A percentile compares a stretch with the other conserved stretches of the same genome.
Evolutionary conservation across 306 rosid genomes (phyloP).

Genomic region (Vigna radiata): DNA sequence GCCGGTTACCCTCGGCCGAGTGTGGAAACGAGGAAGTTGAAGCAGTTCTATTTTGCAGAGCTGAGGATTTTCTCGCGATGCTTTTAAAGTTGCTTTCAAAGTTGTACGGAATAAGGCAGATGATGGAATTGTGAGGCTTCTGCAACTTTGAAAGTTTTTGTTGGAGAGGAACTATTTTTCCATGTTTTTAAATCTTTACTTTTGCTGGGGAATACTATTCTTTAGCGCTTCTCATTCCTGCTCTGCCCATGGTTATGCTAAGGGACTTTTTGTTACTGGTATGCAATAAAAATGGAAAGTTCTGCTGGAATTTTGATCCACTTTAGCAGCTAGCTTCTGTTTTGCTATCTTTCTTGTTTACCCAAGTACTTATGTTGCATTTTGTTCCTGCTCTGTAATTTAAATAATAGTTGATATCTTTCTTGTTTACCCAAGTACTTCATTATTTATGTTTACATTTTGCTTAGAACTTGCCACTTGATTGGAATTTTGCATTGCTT

Average conservation of each 20-base stretch:
- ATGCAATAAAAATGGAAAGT: conserved; percentile 11
- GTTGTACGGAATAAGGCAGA: conserved; percentile 19
- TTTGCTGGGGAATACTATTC: conserved; percentile 25
- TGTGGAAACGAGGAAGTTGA: no score
- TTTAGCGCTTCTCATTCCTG: neutral
- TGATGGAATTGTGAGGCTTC: conserved; percentile 5
- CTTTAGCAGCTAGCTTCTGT: conserved; percentile 8
- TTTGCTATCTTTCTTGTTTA: conserved; percentile 15
- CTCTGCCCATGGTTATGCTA: conserved; percentile 24
- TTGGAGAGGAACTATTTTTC: neutral
- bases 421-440: conserved; percentile 27
- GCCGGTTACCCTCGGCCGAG: no score
- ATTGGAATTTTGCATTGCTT: conserved; percentile 24
- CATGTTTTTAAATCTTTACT: neutral
- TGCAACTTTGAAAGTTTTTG: conserved; percentile 18
- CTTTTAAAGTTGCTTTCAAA: conserved; percentile 4
- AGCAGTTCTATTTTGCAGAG: no score
- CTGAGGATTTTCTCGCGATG: conserved; percentile 23
- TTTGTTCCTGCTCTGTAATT: neutral
- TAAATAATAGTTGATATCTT: conserved; percentile 21
- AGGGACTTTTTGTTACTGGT: conserved; percentile 8
- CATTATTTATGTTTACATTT: conserved; percentile 20
- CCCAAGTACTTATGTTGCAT: no score
- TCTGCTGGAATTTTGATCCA: conserved; percentile 13
- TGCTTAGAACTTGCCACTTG: conserved; percentile 33